phyloP scores from a whole-genome alignment of 2,329 filamentous ascomycete genomes.

The Verticillium dahliae region DNA sequence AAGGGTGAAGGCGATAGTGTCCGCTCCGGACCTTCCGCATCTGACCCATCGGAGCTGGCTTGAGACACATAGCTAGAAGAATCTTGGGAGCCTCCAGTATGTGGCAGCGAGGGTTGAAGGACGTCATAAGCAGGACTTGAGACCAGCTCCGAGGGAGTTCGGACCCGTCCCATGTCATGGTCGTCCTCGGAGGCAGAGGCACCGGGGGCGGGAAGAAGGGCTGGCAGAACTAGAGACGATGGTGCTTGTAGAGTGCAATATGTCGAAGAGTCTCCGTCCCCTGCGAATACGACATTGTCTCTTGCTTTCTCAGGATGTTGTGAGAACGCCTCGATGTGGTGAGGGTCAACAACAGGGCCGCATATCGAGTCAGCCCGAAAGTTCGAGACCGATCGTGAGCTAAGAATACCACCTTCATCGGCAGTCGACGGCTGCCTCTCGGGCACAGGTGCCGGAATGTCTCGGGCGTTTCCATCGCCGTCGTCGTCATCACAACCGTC shows the following conservation, averaged over 20 bases:
- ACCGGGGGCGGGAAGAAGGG: background rate
- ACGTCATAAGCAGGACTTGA: background rate
- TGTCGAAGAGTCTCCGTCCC: background rate
- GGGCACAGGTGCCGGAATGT: background rate
- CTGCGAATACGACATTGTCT: background rate
- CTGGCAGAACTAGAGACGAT: background rate
- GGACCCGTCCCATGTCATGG: background rate
- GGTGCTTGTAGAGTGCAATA: background rate
- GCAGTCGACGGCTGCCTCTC: background rate
- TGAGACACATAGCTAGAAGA: background rate
- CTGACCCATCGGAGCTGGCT: background rate
- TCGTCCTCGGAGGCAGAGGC: background rate
- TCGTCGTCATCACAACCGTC: background rate
- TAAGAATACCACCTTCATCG: background rate
- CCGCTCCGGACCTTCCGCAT: background rate
- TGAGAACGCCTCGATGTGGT: background rate
- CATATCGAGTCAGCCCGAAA: background rate
- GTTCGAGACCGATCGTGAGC: background rate
- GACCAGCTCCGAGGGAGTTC: background rate
- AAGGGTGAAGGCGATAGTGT: background rate
- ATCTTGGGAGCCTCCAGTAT: background rate
- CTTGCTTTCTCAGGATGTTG: background rate
- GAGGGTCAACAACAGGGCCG: background rate
- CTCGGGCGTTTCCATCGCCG: background rate
- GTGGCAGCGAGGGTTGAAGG: background rate